Conservation (phyloP, 176 grass and related monocot species). For the Poa annua region DNA sequence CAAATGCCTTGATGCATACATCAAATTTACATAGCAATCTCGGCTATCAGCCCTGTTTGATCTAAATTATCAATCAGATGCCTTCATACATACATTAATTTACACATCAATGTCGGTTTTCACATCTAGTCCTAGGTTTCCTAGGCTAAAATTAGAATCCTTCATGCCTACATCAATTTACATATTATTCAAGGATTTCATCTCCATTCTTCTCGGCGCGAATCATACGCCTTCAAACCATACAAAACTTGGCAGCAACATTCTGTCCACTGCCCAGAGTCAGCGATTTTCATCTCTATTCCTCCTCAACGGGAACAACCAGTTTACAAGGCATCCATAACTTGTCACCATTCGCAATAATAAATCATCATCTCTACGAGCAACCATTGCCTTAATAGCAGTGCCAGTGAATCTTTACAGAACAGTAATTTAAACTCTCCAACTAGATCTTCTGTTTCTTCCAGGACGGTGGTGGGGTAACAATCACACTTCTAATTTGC, state of each 20-base stretch:
- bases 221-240: neutral
- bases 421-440: constrained; percentile 32
- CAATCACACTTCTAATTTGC: constrained; percentile 36
- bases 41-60: neutral
- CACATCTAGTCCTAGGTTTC: neutral
- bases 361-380: neutral
- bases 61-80: constrained; percentile 4
- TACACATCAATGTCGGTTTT: neutral
- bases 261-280: constrained; percentile 7
- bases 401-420: constrained; percentile 11
- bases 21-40: constrained; percentile 19
- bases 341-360: constrained; percentile 14
- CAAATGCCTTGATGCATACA: neutral
- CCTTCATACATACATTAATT: neutral
- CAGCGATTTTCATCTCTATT: neutral
- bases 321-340: constrained; percentile 37
- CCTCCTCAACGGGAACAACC: neutral
- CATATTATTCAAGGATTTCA: neutral
- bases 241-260: neutral
- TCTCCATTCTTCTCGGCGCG: neutral
- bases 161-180: constrained; percentile 23
- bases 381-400: constrained; percentile 19
- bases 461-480: constrained; percentile 31
- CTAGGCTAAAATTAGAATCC: neutral
- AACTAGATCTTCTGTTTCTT: constrained; percentile 46